Evolutionary conservation across 164 flowering plant genomes (phyloP).

Genomic region (Nymphaea colorata): DNA sequence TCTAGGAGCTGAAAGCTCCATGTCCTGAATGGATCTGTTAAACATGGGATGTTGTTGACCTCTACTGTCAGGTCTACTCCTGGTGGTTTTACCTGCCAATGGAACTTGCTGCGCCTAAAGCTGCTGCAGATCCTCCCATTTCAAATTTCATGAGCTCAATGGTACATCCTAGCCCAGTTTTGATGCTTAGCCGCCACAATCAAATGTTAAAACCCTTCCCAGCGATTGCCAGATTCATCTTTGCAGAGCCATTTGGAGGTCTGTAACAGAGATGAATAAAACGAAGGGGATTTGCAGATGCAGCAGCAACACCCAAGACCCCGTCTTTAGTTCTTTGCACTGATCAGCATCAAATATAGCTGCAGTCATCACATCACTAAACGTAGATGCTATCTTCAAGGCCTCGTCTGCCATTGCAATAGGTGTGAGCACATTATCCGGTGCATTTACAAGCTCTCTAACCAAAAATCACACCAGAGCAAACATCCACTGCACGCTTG

Average conservation of each 20-base stretch:
- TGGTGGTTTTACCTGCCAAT: conserved; percentile 85
- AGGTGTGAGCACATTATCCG: conserved; percentile 99
- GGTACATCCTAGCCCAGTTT: conserved; percentile 77
- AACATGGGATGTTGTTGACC: no score
- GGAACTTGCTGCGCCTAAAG: conserved; percentile 92
- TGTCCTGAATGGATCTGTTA: no score
- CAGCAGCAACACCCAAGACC: conserved; percentile 94
- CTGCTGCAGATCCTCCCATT: conserved; percentile 98
- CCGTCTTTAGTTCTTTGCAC: conserved; percentile 92
- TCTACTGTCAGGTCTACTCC: conserved; percentile 53
- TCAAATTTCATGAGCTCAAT: conserved; percentile 94
- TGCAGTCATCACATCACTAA: conserved; percentile 77
- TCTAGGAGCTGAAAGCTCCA: no score
- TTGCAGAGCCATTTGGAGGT: conserved; percentile 62
- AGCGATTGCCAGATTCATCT: conserved; percentile 64
- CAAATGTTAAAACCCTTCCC: conserved; percentile 98
- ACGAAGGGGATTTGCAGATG: conserved; percentile 86
- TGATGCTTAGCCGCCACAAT: conserved; percentile 99
- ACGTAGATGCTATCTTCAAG: conserved; percentile 53
- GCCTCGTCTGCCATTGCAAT: conserved; percentile 86
- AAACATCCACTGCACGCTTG: conserved; percentile 57
- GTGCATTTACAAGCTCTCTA: conserved; percentile 85
- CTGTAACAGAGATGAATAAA: conserved; percentile 87
- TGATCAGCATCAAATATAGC: conserved; percentile 69
- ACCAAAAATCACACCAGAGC: conserved; percentile 70